Conservation (phyloP, 2,329 filamentous ascomycete genomes). For the Colletotrichum filicis region DNA sequence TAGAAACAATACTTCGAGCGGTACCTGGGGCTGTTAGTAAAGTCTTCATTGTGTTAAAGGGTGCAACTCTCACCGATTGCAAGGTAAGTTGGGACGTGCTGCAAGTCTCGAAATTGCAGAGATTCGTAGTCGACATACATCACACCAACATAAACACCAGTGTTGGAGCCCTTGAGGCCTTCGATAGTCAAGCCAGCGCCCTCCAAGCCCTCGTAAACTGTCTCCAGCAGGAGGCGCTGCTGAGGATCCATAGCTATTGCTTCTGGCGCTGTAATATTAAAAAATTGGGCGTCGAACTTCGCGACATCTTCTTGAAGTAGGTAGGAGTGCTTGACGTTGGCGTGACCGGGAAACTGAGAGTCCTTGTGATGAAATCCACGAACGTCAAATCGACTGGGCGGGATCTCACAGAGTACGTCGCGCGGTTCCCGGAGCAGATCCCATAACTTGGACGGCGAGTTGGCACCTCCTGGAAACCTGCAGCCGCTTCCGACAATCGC, state of each 20-base stretch:
- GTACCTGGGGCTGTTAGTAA: constrained; percentile 38
- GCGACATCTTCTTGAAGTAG: constrained; percentile 36
- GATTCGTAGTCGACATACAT: constrained; percentile 39
- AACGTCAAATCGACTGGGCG: background rate
- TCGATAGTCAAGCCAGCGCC: constrained; percentile 32
- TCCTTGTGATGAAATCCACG: background rate
- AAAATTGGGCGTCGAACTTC: constrained; percentile 43
- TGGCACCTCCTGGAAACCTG: constrained; percentile 37
- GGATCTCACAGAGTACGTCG: background rate
- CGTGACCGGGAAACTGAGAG: constrained; percentile 18
- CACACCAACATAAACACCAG: background rate
- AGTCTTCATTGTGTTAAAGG: background rate
- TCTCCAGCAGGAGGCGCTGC: constrained; percentile 45
- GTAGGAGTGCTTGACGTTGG: constrained; percentile 37
- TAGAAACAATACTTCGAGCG: constrained; percentile 47
- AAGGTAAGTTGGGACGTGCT: background rate
- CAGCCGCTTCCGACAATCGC: constrained; percentile 38
- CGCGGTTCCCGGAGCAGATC: constrained; percentile 34
- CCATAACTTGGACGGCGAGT: constrained; percentile 37
- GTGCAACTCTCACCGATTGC: background rate
- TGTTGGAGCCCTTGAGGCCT: background rate
- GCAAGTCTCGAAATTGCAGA: constrained; percentile 11
- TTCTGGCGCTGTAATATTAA: constrained; percentile 41
- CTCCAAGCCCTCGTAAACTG: constrained; percentile 47
- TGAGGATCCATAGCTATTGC: constrained; percentile 46